Evolutionary conservation across 1,139 yeast genomes (phyloP), one percentile per base, ranked within the genome.

Genomic region (Blastobotrys proliferans): DNA sequence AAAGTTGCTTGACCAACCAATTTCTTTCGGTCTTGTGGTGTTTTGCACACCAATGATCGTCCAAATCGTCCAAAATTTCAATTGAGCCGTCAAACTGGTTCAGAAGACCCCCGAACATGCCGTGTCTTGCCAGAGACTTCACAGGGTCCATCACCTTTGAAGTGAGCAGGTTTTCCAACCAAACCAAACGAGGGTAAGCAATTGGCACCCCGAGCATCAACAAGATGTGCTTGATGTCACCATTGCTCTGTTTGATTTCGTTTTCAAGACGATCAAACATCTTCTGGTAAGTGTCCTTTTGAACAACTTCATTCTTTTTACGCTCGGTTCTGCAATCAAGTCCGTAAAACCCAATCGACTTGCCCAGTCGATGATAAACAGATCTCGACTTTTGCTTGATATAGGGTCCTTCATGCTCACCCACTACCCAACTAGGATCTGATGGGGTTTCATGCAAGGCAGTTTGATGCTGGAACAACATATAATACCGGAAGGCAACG

Each of bases 31-130:
- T 64, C 61, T 86, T 86, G 58, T 90, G 98, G 61, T 81, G 76
- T 47, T 74, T 74, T 4, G 96, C 83, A 63, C 97, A 88, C 97
- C 97, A 90, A 64, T 92, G 97, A 61, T 90, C 98, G 59, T 88
- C 83, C 60, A 92, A 72, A 61, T 90, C 97, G 58, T 92, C 97
- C 52, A 90, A 72, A 14, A 90, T 78, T 64, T 90, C 97, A 16
- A 90, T 80, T 34, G 83, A 79, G 1, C 97, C 97, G 57, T 88
- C 96, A 59, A 88, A 90, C 53, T 86, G 94, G 59, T 92, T 90
- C 29, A 86, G 87, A 16, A 66, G 53, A 1, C 94, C 90, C 45
- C 76, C 73, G 38, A 84, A 64, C 38, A 83, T 62, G 2, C 92
- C 90, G 49, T 76, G 77, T 46, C 79, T 73, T 1, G 96, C 87